phyloP scores from a whole-genome alignment of 106 monocot species.

The Iris macrosiphon region DNA sequence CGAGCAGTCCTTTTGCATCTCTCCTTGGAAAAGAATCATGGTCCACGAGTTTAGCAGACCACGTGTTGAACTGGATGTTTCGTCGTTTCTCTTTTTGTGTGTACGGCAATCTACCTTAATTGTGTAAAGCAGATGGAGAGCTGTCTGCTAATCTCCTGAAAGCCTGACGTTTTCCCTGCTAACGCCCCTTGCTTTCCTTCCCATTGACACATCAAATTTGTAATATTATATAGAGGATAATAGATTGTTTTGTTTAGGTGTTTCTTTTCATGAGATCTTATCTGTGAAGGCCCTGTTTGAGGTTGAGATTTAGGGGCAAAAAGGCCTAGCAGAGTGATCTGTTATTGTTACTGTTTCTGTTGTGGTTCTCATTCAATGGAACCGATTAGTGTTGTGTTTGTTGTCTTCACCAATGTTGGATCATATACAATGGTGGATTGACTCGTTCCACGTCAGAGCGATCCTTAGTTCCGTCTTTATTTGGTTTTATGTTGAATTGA shows the following conservation, averaged over 20 bases:
- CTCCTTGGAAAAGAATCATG: background rate
- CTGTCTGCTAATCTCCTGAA: constrained; percentile 1
- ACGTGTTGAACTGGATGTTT: background rate
- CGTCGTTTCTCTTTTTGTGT: background rate
- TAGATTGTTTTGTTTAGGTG: background rate
- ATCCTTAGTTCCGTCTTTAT: too few species aligned
- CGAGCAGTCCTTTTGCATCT: background rate
- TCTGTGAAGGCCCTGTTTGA: too few species aligned
- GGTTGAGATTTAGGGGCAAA: too few species aligned
- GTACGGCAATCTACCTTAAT: background rate
- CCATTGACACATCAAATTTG: background rate
- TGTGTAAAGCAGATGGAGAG: constrained; percentile 7
- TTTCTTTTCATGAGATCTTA: too few species aligned
- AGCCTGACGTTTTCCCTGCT: constrained; percentile 1
- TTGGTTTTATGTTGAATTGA: too few species aligned
- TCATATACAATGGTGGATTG: too few species aligned
- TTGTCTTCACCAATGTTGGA: too few species aligned
- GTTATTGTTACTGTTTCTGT: too few species aligned
- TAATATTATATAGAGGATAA: background rate
- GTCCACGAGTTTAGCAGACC: background rate
- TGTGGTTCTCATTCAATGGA: too few species aligned
- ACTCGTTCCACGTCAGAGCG: too few species aligned
- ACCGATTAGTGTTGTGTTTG: too few species aligned
- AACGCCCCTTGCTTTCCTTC: background rate
- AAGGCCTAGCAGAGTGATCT: too few species aligned